phyloP scores from a whole-genome alignment of 306 rosid species.

The Cucurbita pepo region DNA sequence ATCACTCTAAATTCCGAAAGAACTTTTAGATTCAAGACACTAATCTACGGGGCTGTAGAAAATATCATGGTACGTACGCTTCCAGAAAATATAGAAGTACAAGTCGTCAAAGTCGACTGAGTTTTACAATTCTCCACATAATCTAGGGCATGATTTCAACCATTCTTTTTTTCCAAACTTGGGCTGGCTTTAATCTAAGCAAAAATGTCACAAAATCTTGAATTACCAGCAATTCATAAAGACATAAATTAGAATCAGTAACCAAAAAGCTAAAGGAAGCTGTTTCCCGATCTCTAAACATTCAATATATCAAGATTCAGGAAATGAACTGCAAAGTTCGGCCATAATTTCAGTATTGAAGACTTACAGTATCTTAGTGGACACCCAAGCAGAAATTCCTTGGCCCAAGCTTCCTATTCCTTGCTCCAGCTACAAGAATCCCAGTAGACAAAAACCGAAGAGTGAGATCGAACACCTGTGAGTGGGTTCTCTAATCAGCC shows the following conservation, averaged over 20 bases:
- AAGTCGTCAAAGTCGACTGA: slow-evolving; percentile 4
- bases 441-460: background rate
- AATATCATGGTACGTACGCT: background rate
- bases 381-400: slow-evolving; percentile 7
- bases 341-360: background rate
- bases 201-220: background rate
- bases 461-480: slow-evolving; percentile 27
- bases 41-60: background rate
- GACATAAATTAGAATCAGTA: background rate
- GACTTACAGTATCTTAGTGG: background rate
- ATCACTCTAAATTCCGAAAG: background rate
- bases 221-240: slow-evolving; percentile 5
- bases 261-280: background rate
- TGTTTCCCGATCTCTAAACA: slow-evolving; percentile 3
- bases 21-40: background rate
- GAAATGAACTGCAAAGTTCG: background rate
- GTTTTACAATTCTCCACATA: slow-evolving; percentile 1
- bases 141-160: slow-evolving; percentile 2
- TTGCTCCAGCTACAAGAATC: background rate
- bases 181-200: background rate
- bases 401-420: background rate
- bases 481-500: slow-evolving; percentile 15
- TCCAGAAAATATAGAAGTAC: slow-evolving; percentile 5
- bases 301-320: slow-evolving; percentile 12
- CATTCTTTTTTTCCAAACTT: background rate